phyloP scores from a whole-genome alignment of 129 eudicot species.

The Centella asiatica region DNA sequence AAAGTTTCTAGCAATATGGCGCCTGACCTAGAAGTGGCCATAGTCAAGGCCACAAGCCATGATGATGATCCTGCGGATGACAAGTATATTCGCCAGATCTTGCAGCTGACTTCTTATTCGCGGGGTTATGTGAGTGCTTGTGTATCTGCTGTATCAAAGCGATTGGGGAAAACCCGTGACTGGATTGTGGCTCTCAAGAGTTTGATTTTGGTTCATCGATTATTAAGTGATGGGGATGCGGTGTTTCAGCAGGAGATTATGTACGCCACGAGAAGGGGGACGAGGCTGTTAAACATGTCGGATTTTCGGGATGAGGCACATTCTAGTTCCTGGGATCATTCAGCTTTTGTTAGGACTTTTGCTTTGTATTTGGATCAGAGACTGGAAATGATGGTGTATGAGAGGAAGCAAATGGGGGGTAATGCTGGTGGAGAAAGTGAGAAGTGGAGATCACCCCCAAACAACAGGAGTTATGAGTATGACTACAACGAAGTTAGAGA shows the following conservation, averaged over 20 bases:
- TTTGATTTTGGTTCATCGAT: constrained; percentile 31
- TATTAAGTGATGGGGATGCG: constrained; percentile 36
- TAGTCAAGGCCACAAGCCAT: constrained; percentile 74
- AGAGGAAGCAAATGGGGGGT: constrained; percentile 10
- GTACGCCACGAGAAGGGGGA: constrained; percentile 25
- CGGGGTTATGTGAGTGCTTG: constrained; percentile 20
- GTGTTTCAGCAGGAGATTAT: constrained; percentile 30
- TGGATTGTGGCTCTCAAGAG: constrained; percentile 45
- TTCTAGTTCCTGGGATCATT: constrained; percentile 35
- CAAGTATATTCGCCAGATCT: constrained; percentile 41
- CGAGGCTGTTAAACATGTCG: constrained; percentile 30
- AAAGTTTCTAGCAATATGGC: constrained; percentile 50
- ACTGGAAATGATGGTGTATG: constrained; percentile 24
- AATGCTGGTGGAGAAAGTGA: constrained; percentile 7
- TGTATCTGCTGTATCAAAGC: constrained; percentile 20
- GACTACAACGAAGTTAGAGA: background rate
- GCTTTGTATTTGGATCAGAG: constrained; percentile 38
- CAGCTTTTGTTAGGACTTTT: constrained; percentile 33
- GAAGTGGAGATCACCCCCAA: constrained; percentile 2
- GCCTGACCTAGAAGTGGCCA: constrained; percentile 60
- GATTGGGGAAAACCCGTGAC: constrained; percentile 31
- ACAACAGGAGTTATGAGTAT: constrained; percentile 2
- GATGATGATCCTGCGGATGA: constrained; percentile 60
- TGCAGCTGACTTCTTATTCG: constrained; percentile 27
- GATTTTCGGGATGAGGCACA: constrained; percentile 32